Percentiles rank a stretch among this genome's conserved stretches.
Conservation (phyloP, 306 rosid species). For the Argentina anserina region DNA sequence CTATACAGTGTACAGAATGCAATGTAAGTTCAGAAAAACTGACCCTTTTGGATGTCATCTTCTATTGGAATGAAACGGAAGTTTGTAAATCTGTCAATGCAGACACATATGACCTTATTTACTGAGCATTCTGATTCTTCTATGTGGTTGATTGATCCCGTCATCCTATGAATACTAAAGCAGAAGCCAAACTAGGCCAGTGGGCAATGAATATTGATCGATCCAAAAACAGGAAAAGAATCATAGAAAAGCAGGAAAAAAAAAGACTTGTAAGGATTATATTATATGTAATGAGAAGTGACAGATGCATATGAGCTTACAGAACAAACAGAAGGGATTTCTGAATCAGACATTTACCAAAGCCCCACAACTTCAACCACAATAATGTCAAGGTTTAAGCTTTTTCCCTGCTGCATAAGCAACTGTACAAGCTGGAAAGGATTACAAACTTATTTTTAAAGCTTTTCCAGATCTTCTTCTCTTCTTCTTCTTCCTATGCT, state of each 20-base stretch:
- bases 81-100: neutral
- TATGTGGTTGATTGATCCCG: neutral
- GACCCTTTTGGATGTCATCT: neutral
- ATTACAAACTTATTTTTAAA: neutral
- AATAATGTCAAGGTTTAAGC: neutral
- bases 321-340: neutral
- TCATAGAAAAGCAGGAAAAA: neutral
- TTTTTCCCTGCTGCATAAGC: conserved; percentile 6
- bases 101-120: neutral
- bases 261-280: neutral
- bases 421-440: conserved; percentile 18
- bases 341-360: conserved; percentile 3
- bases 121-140: neutral
- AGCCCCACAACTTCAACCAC: neutral
- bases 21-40: neutral
- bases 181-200: neutral
- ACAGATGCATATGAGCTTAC: neutral
- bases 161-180: conserved; percentile 1
- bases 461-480: conserved; percentile 13
- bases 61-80: neutral
- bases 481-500: conserved; percentile 17
- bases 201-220: neutral
- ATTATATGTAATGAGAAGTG: conserved; percentile 1
- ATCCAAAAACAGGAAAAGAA: neutral
- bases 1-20: neutral